These are phyloP conservation scores for Eucalyptus urophylla DNA, from an alignment of 345 rosid species.

Conservation along the genomic window DNA sequence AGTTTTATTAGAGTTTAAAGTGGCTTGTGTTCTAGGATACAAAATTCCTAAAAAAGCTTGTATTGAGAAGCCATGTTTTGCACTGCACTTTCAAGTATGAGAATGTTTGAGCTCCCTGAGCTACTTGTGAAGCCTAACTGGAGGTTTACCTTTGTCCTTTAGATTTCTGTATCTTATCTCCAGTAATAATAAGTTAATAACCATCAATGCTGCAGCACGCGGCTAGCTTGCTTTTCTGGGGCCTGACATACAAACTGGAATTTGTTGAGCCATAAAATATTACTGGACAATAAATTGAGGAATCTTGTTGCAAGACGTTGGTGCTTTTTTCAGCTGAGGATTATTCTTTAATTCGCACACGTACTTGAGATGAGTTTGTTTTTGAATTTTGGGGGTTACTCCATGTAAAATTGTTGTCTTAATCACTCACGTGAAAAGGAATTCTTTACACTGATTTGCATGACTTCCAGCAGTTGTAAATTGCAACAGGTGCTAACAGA, in stretches of 20 bases:
- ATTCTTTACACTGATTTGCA: not conserved
- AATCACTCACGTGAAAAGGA: not conserved
- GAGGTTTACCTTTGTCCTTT: not conserved
- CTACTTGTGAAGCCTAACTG: not conserved
- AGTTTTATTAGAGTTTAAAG: not conserved
- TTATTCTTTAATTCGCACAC: not conserved
- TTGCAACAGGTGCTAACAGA: not conserved
- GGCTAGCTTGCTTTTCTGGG: not conserved
- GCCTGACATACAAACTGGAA: not conserved
- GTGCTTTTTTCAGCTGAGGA: not conserved
- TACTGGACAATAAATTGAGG: not conserved
- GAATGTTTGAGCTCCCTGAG: not conserved
- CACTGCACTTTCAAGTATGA: not conserved
- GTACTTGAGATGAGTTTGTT: not conserved
- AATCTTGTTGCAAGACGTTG: not conserved
- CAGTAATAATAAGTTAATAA: not conserved
- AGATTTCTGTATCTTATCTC: not conserved
- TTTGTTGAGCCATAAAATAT: not conserved
- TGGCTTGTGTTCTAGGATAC: not conserved
- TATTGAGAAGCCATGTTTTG: not conserved
- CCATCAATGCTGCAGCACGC: not conserved
- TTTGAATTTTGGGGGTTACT: not conserved
- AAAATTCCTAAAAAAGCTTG: not conserved
- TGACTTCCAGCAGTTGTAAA: not conserved
- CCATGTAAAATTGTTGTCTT: not conserved